These are phyloP conservation scores for Ogataea angusta DNA, from an alignment of 805 yeast genomes.

Conservation along the genomic window DNA sequence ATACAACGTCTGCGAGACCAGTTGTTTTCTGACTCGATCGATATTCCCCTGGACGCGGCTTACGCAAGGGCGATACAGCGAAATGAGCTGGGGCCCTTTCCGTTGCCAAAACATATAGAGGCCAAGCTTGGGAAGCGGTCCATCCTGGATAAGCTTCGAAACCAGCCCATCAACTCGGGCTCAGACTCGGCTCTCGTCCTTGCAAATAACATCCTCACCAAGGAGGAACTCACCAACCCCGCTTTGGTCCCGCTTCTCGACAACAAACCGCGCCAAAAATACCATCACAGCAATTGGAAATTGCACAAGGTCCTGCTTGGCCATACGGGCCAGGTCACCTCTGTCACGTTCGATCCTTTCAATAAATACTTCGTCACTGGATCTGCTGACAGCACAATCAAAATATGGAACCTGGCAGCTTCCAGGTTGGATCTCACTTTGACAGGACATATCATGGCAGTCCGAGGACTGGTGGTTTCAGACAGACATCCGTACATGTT, in stretches of 20 bases:
- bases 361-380: slow-evolving; percentile 93
- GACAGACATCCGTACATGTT: slow-evolving; percentile 82
- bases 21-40: neutral
- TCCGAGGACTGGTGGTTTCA: slow-evolving; percentile 72
- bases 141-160: slow-evolving; percentile 5
- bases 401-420: slow-evolving; percentile 84
- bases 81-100: slow-evolving; percentile 1
- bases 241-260: slow-evolving; percentile 24
- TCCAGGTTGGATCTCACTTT: slow-evolving; percentile 69
- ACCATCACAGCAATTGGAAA: slow-evolving; percentile 66
- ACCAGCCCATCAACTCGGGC: neutral
- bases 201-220: slow-evolving; percentile 9
- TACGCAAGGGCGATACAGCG: slow-evolving; percentile 1
- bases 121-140: slow-evolving; percentile 5
- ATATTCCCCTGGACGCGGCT: neutral
- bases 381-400: slow-evolving; percentile 81
- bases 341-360: slow-evolving; percentile 79
- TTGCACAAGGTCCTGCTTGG: slow-evolving; percentile 75
- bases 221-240: slow-evolving; percentile 16
- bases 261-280: slow-evolving; percentile 19
- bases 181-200: slow-evolving; percentile 11
- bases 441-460: slow-evolving; percentile 90
- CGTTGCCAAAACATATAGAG: slow-evolving; percentile 5
- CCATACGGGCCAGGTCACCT: slow-evolving; percentile 89
- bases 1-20: slow-evolving; percentile 1